Base-by-base conservation (phyloP, 495 filamentous ascomycete genomes). In the Neurospora sublineolata region DNA sequence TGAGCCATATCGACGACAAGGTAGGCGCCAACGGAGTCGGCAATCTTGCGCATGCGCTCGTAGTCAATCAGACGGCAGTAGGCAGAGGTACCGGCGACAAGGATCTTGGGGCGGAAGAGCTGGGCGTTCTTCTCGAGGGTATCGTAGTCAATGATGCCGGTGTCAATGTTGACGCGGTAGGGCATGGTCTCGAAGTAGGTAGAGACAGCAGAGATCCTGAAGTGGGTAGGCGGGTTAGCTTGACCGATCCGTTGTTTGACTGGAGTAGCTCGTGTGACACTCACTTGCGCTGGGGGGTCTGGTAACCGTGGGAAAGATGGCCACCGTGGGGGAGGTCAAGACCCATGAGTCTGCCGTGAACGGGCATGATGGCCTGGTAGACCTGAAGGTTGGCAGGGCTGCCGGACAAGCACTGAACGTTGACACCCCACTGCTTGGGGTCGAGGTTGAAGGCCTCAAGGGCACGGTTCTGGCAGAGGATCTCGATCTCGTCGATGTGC, bases 21-120 rank as follows among this genome's bases (percentile, higher is more conserved):
- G 84, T 97, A 98, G 71, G 94, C 93, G 72, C 94, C 94, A 71
- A 96, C 93, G 72, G 91, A 91, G 82, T 98, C 94, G 73, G 92
- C 92, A 77, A 98, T 97, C 86, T 97, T 88, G 80, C 94, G 92
- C 93, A 99, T 97, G 77, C 93, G 91, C 74, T 86, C 88, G 83
- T 98, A 99, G 84, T 99, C 96, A 75, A 99, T 98, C 77, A 96
- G 87, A 76, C 96, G 92, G 88, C 94, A 97, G 89, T 99, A 99
- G 71, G 96, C 96, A 68, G 94, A 97, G 75, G 96, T 99, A 80
- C 96, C 96, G 72, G 96, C 96, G 75, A 99, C 94, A 71, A 99
- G 86, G 76, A 92, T 86, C 88, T 97, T 97, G 72, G 96, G 96
- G 77, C 96, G 90, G 89, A 95, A 99, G 76, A 99, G 87, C 78